Base-by-base conservation (phyloP, 2,329 filamentous ascomycete genomes). In the Aspergillus caelatus region DNA sequence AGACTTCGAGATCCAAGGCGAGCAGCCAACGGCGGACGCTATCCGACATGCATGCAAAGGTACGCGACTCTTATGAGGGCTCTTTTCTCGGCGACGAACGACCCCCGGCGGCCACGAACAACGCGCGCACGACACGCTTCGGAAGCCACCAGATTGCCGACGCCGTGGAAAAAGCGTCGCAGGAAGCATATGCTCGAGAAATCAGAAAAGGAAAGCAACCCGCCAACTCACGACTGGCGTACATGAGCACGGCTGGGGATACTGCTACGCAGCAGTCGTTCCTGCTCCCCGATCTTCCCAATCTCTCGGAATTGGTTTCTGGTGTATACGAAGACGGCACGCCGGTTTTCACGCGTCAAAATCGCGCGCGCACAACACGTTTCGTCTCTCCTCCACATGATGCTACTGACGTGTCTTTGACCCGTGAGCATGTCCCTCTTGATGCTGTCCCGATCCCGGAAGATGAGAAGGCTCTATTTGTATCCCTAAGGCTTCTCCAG, bases 381-480 rank as follows among this genome's bases (percentile, higher is more conserved):
- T 88, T 87, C 72, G 78, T 82, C 4, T 83, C 83, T 19, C 80
- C 80, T n/a, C 75, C 77, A 3, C 74, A 77, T 55, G 75, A 78
- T 60, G 66, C 70, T 46, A 70, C 70, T 9, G 74, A 77, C 30
- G 63, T 70, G 19, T 75, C 74, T 16, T 62, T 77, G 36, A 70
- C 72, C 23, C 74, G 72, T 14, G 72, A 76, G 43, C 80, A 88
- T 68, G 72, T 80, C 14, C 80, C 82, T 0, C 75, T 89, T 23
- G 82, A 87, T 43, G 80, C 82, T 14, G 78, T 88, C 12, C 81
- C 85, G 0, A 81, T 89, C 53, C 87, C 87, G 0, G 81, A 85
- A 14, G 86, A 89, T 56, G 88, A 89, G 66, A 88, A 89, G 72
- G 84, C 84, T 2, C 83, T 90, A 55, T 88, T 87, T 69, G 81